Evolutionary conservation across 2,329 filamentous ascomycete species (phyloP).

Genomic region (Aspergillus pseudoviridinutans): DNA sequence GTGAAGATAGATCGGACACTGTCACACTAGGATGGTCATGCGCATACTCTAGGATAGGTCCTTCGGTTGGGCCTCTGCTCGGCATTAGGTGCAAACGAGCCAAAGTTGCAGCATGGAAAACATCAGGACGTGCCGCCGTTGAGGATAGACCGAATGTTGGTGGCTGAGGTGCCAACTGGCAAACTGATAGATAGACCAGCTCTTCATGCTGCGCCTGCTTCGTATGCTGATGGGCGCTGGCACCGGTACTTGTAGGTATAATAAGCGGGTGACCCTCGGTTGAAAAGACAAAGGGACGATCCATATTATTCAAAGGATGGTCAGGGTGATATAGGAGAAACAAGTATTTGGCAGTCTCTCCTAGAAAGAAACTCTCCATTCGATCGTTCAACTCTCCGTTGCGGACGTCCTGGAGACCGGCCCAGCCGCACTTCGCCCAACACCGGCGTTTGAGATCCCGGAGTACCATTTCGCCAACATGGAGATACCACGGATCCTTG

Average conservation of each 20-base stretch:
- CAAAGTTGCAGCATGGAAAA: constrained; percentile 85
- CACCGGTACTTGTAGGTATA: constrained; percentile 57
- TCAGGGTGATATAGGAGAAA: constrained; percentile 83
- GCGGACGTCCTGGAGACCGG: constrained; percentile 76
- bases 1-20: constrained; percentile 53
- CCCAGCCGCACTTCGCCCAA: constrained; percentile 89
- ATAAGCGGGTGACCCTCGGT: constrained; percentile 94
- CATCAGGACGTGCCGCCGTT: constrained; percentile 71
- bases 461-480: constrained; percentile 93
- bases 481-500: constrained; percentile 90
- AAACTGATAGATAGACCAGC: constrained; percentile 48
- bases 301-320: constrained; percentile 82
- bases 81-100: constrained; percentile 77
- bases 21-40: constrained; percentile 53
- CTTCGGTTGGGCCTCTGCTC: constrained; percentile 53
- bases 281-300: constrained; percentile 86
- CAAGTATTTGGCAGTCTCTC: constrained; percentile 93
- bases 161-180: constrained; percentile 58
- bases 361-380: constrained; percentile 98
- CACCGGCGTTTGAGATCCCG: constrained; percentile 84
- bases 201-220: constrained; percentile 6
- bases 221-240: constrained; percentile 9
- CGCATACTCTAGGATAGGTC: constrained; percentile 52
- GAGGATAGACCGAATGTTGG: constrained; percentile 71
- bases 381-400: constrained; percentile 84